Conservation (phyloP, 306 rosid genomes). For the Sicyos baderoa region DNA sequence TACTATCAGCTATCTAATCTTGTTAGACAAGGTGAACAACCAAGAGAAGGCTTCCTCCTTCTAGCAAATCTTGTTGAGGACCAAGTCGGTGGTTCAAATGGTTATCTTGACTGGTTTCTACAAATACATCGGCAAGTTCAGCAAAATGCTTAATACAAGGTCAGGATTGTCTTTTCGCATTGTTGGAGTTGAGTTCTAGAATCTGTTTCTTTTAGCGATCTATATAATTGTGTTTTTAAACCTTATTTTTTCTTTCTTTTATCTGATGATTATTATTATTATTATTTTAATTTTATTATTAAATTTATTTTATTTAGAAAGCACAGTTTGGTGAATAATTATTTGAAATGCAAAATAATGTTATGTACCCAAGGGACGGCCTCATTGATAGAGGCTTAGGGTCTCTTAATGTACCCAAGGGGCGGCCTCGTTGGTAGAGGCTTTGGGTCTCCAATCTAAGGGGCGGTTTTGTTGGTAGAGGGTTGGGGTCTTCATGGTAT, state of each 20-base stretch:
- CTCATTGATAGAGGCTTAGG: too few relatives aligned
- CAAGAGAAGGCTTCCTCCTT: conserved; percentile 79
- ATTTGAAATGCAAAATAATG: not conserved
- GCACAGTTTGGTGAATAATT: not conserved
- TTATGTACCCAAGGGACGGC: too few relatives aligned
- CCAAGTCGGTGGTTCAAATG: conserved; percentile 66
- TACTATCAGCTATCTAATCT: conserved; percentile 61
- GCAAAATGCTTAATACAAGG: conserved; percentile 59
- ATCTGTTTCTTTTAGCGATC: not conserved
- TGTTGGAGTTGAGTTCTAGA: not conserved
- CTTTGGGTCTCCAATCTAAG: too few relatives aligned
- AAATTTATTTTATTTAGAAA: not conserved
- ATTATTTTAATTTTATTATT: too few relatives aligned
- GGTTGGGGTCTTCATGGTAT: too few relatives aligned
- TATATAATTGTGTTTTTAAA: not conserved
- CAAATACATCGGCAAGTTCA: conserved; percentile 87
- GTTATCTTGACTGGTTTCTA: conserved; percentile 85
- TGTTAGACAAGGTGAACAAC: conserved; percentile 98
- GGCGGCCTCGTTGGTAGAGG: too few relatives aligned
- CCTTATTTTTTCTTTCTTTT: not conserved
- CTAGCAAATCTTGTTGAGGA: conserved; percentile 89
- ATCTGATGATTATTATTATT: not conserved
- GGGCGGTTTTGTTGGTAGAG: too few relatives aligned
- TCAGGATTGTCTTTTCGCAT: conserved; percentile 22
- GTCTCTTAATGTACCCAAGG: too few relatives aligned